Conservation (phyloP, 257 asterid species). For the Solanum ossicruentum region DNA sequence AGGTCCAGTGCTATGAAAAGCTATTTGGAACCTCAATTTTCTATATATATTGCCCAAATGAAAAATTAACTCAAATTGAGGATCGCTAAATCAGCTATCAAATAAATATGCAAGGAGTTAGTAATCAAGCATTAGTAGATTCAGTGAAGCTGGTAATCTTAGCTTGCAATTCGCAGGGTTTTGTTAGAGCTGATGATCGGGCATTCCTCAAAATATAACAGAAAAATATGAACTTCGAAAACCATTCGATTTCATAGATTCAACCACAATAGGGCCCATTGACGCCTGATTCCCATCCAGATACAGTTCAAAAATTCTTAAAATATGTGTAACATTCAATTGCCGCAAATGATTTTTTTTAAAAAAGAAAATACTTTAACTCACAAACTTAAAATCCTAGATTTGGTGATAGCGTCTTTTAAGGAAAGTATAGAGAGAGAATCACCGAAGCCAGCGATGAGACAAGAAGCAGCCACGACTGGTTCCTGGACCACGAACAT, state of each 20-base stretch:
- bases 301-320: background rate
- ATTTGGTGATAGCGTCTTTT: background rate
- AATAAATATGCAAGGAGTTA: background rate
- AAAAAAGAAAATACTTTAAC: background rate
- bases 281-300: background rate
- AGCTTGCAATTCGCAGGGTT: background rate
- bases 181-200: background rate
- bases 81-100: background rate
- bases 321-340: background rate
- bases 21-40: background rate
- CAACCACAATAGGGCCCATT: background rate
- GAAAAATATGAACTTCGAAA: background rate
- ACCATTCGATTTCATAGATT: background rate
- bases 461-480: constrained; percentile 74
- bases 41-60: background rate
- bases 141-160: background rate
- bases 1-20: background rate
- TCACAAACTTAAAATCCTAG: background rate
- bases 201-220: background rate
- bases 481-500: constrained; percentile 83
- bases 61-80: background rate
- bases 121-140: background rate
- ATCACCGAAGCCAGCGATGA: constrained; percentile 79
- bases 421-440: background rate
- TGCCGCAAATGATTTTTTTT: background rate